Base-by-base conservation (phyloP, 768 basidiomycete genomes). In the Tubosaeta sp. region DNA sequence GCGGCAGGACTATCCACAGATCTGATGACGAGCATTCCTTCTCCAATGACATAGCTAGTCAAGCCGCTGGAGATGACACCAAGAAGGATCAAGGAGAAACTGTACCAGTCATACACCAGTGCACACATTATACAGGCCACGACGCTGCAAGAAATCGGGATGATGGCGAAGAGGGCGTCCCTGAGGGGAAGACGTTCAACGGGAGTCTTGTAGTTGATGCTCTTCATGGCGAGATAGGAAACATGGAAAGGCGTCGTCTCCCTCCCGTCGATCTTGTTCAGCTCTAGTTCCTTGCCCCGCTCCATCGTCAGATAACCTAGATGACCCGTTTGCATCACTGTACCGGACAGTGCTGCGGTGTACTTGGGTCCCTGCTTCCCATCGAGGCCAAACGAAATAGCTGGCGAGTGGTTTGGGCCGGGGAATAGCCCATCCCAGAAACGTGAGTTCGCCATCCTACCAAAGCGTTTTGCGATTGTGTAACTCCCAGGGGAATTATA, bases 401-500 rank as follows among this genome's bases (percentile, higher is more conserved):
- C 58, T 1, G 65, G 65, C 2, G 65, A 58, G 6, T 56, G 52
- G n/a, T 61, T 62, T 5, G 55, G 34, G 6, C 66, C 65, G 4
- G 69, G 71, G 44, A 65, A 72, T 0, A 72, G 36, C 9, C 65
- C 68, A 40, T 63, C 58, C 70, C 70, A 71, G 36, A 70, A 53
- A 8, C 59, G 59, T 3, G 61, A 59, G 19, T 61, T 57, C 0
- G 71, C 69, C 44, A 71, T 54, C 22, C 59, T 48, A 6, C 67
- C 69, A 36, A 69, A 71, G 16, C 53, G 56, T 52, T 61, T 72
- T 9, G 69, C 70, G 31, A 71, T 39, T 0, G 51, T 57, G 47
- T 66, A 64, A 42, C 67, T 67, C 8, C 71, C 70, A 0, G 71
- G 71, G 6, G 70, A 65, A 22, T 71, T 71, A 43, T 56, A 72